Base-by-base conservation (phyloP, 2,329 filamentous ascomycete species). In the Huntiella moniliformis region DNA sequence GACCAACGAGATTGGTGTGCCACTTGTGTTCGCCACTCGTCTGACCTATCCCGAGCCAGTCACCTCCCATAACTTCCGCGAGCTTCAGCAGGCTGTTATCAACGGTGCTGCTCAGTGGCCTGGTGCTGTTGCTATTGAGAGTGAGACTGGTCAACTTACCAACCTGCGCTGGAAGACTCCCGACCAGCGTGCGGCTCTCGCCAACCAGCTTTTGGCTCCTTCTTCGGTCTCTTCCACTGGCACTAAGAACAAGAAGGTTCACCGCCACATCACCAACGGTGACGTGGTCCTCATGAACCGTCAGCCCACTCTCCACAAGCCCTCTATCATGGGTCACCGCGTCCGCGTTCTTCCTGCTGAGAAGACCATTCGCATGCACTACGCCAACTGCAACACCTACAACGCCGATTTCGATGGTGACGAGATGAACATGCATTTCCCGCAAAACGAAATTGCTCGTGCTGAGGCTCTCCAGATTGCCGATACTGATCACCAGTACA, bases 401-500 rank as follows among this genome's bases (percentile, higher is more conserved):
- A 98, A 98, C 56, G 91, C 91, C 31, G 91, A 98, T 70, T 98
- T 98, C 58, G 92, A 98, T 57, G 91, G 91, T 61, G 91, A 98
- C 59, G 91, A 98, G 62, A 98, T 98, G 91, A 98, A 98, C 61
- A 92, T 98, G 87, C 91, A 98, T 63, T 96, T 98, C 57, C 91
- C 91, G 1, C 91, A 98, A 56, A 96, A 94, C 54, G 92, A 96
- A 59, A 70, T 96, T 52, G 91, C 91, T 12, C 74, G 91, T 54
- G 83, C 88, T 2, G 91, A 98, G 64, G 91, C 91, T 2, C 72
- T 93, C 53, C 83, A 86, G 54, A 79, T 98, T 55, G 91, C 91
- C 34, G 88, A 96, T 59, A 95, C 91, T 2, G 88, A 98, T 59
- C 87, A 95, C 57, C 91, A 98, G 56, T 98, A 98, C 58, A 73